phyloP scores from a whole-genome alignment of 306 rosid genomes.

The Neltuma alba region DNA sequence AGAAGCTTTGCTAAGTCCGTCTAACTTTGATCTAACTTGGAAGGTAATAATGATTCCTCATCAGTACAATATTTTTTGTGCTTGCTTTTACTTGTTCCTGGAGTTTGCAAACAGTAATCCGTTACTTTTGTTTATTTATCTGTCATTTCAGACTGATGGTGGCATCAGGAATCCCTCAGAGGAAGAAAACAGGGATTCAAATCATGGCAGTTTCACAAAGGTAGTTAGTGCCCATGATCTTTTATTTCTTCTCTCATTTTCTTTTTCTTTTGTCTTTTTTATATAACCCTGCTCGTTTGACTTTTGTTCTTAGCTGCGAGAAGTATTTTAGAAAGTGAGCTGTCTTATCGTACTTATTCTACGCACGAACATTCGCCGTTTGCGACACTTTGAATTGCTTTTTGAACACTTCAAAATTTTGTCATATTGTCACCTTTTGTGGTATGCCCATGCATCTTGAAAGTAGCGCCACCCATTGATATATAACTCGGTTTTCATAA shows the following conservation, averaged over 20 bases:
- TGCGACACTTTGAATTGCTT: not conserved
- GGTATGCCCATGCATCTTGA: not conserved
- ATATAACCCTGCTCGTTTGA: not conserved
- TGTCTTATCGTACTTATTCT: not conserved
- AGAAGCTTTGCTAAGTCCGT: constrained; percentile 53
- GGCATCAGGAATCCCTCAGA: constrained; percentile 46
- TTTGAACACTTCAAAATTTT: not conserved
- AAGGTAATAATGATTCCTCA: constrained; percentile 44
- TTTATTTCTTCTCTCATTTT: constrained; percentile 2
- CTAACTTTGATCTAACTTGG: constrained; percentile 50
- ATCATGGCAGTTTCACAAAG: constrained; percentile 61
- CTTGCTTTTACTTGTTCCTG: constrained; percentile 1
- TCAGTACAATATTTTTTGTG: constrained; percentile 11
- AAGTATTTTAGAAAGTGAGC: not conserved
- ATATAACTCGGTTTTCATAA: not conserved
- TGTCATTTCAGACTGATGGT: constrained; percentile 52
- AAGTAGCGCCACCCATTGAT: not conserved
- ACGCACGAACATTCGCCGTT: not conserved
- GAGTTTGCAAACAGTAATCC: not conserved
- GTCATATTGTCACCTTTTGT: not conserved
- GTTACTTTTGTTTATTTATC: constrained; percentile 4
- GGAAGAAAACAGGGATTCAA: constrained; percentile 43
- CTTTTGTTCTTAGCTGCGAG: not conserved
- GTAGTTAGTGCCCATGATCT: constrained; percentile 34
- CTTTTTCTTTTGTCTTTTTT: not conserved